Evolutionary conservation across 768 basidiomycete species (phyloP).

Genomic region (Amanita thiersii): DNA sequence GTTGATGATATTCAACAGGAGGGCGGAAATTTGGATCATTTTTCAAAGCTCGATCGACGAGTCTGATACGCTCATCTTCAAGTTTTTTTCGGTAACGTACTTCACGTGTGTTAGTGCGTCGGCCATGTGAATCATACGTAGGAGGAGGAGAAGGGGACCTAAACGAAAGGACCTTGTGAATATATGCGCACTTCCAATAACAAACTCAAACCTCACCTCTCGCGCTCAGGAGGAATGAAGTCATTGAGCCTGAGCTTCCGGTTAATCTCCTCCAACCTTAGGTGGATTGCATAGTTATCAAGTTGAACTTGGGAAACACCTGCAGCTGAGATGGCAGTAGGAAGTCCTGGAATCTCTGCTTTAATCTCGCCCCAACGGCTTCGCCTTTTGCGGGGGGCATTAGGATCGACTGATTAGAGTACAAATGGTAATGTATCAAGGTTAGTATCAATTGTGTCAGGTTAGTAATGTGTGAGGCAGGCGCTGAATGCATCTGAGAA

Average conservation of each 20-base stretch:
- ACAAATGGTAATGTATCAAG: conserved; percentile 40
- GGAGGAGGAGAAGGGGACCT: conserved; percentile 97
- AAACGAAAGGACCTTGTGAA: conserved; percentile 8
- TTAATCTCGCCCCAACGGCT: conserved; percentile 97
- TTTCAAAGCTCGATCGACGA: conserved; percentile 95
- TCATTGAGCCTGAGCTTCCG: conserved; percentile 90
- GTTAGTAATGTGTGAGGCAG: conserved; percentile 27
- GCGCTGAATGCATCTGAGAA: conserved; percentile 19
- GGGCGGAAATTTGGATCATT: conserved; percentile 97
- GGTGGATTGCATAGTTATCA: conserved; percentile 95
- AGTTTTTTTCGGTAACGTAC: conserved; percentile 96
- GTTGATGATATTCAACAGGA: conserved; percentile 92
- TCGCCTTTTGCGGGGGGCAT: conserved; percentile 88
- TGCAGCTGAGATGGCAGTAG: conserved; percentile 87
- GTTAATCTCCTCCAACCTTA: conserved; percentile 96
- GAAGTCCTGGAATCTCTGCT: conserved; percentile 85
- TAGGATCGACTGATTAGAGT: conserved; percentile 60
- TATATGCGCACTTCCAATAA: conserved; percentile 18
- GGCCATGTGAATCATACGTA: conserved; percentile 95
- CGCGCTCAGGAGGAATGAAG: conserved; percentile 90
- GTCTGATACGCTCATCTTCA: conserved; percentile 84
- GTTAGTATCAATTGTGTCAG: conserved; percentile 24
- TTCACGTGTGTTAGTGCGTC: conserved; percentile 96
- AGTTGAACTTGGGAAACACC: conserved; percentile 95
- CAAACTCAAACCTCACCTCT: conserved; percentile 49